phyloP scores from a whole-genome alignment of 768 basidiomycete species.

The Mycena capillaripes region DNA sequence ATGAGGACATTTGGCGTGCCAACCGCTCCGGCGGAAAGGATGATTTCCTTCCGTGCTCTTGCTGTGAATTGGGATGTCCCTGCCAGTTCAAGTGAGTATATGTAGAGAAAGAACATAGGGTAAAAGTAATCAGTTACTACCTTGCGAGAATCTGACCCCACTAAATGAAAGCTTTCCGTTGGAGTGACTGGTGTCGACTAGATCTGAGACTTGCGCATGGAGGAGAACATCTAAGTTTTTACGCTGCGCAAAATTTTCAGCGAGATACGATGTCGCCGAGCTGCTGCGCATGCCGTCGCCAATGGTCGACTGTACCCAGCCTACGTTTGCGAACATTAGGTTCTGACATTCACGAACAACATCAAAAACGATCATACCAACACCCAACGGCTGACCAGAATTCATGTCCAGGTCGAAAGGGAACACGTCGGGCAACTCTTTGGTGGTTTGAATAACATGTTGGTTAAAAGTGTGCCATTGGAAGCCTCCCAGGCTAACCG shows the following conservation, averaged over 20 bases:
- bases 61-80: constrained; percentile 14
- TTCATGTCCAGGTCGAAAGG: constrained; percentile 47
- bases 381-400: constrained; percentile 43
- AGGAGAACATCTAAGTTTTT: constrained; percentile 46
- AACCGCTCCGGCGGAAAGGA: constrained; percentile 49
- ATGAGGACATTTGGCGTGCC: constrained; percentile 45
- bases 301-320: constrained; percentile 29
- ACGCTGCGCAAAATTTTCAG: constrained; percentile 36
- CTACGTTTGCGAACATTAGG: neutral
- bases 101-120: neutral
- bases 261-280: constrained; percentile 42
- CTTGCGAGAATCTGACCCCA: neutral
- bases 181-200: neutral
- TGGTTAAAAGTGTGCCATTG: constrained; percentile 26
- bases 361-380: constrained; percentile 30
- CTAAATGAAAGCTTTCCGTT: neutral
- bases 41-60: constrained; percentile 46
- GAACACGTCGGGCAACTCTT: neutral
- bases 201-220: constrained; percentile 37
- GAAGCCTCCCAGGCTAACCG: constrained; percentile 46
- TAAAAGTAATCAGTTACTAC: neutral
- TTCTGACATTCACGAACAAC: neutral
- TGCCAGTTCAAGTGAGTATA: constrained; percentile 3
- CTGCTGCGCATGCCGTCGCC: constrained; percentile 28
- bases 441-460: neutral